A percentile compares a stretch with the other conserved stretches of the same genome.
phyloP scores from a whole-genome alignment of 1,284 basidiomycete species.

The Schizopora paradoxa region DNA sequence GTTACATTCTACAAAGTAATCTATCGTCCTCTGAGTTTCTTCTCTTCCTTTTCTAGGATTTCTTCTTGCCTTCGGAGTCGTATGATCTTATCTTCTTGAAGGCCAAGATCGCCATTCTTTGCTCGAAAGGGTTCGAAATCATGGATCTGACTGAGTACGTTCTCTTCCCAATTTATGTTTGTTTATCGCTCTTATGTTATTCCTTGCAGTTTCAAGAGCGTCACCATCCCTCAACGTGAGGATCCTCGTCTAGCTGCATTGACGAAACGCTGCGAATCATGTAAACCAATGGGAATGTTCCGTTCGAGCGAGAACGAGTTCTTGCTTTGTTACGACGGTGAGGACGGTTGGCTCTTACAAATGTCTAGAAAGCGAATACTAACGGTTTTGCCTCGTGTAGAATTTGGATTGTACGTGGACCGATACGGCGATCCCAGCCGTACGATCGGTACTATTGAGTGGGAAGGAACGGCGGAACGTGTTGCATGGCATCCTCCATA shows the following conservation, averaged over 20 bases:
- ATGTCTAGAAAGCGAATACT: constrained; percentile 1
- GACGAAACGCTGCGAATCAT: constrained; percentile 76
- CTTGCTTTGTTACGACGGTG: constrained; percentile 88
- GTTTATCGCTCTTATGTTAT: constrained; percentile 11
- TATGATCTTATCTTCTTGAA: constrained; percentile 88
- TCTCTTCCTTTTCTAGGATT: constrained; percentile 47
- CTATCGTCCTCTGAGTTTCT: not conserved
- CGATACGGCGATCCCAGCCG: constrained; percentile 84
- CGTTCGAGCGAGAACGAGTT: constrained; percentile 85
- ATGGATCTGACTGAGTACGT: constrained; percentile 89
- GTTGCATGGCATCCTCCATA: constrained; percentile 88
- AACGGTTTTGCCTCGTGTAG: constrained; percentile 35
- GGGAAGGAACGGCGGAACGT: constrained; percentile 88
- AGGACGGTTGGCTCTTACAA: constrained; percentile 20
- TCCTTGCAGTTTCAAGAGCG: constrained; percentile 69
- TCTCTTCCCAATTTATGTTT: not conserved
- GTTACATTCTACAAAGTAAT: too few relatives aligned
- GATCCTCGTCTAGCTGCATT: constrained; percentile 69
- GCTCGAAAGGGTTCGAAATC: constrained; percentile 93
- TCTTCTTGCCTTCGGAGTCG: constrained; percentile 87
- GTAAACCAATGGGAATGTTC: constrained; percentile 90
- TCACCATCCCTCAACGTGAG: constrained; percentile 78
- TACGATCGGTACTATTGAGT: constrained; percentile 75
- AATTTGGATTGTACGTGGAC: constrained; percentile 88
- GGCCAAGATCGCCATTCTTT: constrained; percentile 86